phyloP scores from a whole-genome alignment of 352 stramenopile genomes.

The Globisporangium uncinulatum region DNA sequence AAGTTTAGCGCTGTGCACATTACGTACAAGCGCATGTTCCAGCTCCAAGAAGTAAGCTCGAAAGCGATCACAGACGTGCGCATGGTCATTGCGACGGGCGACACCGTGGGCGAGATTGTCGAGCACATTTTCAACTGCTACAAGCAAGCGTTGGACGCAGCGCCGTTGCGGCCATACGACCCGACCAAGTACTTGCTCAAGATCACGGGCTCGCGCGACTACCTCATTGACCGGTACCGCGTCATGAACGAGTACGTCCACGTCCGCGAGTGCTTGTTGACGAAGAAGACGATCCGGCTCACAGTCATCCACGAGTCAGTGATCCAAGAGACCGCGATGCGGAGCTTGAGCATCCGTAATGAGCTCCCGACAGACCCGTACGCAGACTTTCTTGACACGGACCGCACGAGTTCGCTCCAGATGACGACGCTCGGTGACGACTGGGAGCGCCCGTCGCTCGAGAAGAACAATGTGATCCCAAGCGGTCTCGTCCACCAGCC shows the following conservation, averaged over 20 bases:
- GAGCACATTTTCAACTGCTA: constrained; percentile 89
- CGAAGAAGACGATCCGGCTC: constrained; percentile 81
- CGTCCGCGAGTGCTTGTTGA: constrained; percentile 79
- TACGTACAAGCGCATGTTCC: constrained; percentile 79
- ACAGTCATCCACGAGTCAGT: constrained; percentile 84
- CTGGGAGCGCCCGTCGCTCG: constrained; percentile 43
- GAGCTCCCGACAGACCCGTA: constrained; percentile 59
- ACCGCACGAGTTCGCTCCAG: constrained; percentile 51
- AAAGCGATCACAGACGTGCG: constrained; percentile 82
- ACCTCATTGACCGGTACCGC: constrained; percentile 78
- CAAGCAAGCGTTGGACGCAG: constrained; percentile 70
- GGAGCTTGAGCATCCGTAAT: constrained; percentile 63
- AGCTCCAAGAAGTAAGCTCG: constrained; percentile 78
- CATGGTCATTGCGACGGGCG: constrained; percentile 75
- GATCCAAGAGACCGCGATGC: constrained; percentile 78
- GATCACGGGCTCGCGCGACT: constrained; percentile 82
- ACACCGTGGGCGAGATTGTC: constrained; percentile 85
- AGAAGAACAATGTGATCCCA: constrained; percentile 28
- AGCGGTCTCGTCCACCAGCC: constrained; percentile 59
- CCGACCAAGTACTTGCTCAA: constrained; percentile 80
- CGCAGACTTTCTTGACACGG: constrained; percentile 47
- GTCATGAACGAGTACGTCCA: constrained; percentile 87
- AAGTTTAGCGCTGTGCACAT: constrained; percentile 79
- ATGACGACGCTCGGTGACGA: constrained; percentile 74
- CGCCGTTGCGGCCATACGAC: constrained; percentile 71